These are phyloP conservation scores for Colletotrichum musicola DNA, from an alignment of 2,329 filamentous ascomycete species.

Conservation along the genomic window DNA sequence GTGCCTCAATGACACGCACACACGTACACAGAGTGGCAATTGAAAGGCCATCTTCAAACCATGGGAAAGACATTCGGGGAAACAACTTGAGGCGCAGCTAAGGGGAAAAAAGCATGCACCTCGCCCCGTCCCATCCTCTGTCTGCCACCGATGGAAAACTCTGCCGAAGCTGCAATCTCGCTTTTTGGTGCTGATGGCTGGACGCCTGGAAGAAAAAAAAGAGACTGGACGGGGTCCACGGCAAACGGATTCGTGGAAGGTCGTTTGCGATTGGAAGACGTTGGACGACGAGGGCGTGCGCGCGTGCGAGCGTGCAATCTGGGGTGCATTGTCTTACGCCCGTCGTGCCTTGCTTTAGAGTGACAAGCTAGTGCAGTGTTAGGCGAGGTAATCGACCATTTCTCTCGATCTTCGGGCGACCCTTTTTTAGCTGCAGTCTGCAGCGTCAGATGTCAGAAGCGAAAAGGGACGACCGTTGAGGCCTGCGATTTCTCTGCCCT, in stretches of 20 bases:
- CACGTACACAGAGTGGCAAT: too few relatives aligned
- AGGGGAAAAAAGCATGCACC: constrained; percentile 16
- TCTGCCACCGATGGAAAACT: constrained; percentile 3
- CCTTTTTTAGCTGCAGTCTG: neutral
- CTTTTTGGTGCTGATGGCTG: neutral
- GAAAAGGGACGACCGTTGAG: constrained; percentile 20
- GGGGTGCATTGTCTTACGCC: neutral
- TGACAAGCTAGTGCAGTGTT: neutral
- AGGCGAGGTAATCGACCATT: too few relatives aligned
- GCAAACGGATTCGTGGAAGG: neutral
- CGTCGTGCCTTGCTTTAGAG: constrained; percentile 6
- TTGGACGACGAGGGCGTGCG: neutral
- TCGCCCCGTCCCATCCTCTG: constrained; percentile 9
- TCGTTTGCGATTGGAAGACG: constrained; percentile 13
- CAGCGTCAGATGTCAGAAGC: constrained; percentile 15
- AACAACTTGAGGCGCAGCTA: neutral
- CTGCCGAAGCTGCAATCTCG: constrained; percentile 19
- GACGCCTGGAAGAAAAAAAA: neutral
- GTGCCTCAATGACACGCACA: too few relatives aligned
- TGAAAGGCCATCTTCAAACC: neutral
- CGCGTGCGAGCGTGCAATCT: neutral
- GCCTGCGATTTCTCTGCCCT: neutral
- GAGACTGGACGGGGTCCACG: constrained; percentile 7
- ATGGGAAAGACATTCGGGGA: neutral
- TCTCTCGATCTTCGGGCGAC: neutral